phyloP scores from a whole-genome alignment of 177 flowering plant species.

The Vitis hybrid region DNA sequence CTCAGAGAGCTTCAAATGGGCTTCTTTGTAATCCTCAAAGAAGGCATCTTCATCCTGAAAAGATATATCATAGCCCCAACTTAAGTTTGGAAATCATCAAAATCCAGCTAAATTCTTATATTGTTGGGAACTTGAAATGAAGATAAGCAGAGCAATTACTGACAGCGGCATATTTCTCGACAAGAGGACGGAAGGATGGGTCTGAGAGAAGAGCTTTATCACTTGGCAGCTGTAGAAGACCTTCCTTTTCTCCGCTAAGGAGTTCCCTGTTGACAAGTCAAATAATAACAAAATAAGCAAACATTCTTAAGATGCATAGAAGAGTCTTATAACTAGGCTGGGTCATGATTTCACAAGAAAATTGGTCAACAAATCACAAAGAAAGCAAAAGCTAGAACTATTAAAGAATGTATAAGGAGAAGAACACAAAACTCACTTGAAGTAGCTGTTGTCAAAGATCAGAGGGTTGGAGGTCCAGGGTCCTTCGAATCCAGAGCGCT shows the following conservation, averaged over 20 bases:
- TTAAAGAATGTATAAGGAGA: not conserved
- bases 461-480: slow-evolving; percentile 53
- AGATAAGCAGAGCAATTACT: slow-evolving; percentile 1
- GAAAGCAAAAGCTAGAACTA: not conserved
- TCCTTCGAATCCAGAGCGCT: slow-evolving; percentile 57
- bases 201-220: slow-evolving; percentile 45
- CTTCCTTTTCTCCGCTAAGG: slow-evolving; percentile 46
- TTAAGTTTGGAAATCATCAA: no score
- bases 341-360: no score
- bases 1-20: slow-evolving; percentile 57
- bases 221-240: slow-evolving; percentile 42
- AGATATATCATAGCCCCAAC: no score
- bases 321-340: no score
- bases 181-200: slow-evolving; percentile 49
- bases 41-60: slow-evolving; percentile 58
- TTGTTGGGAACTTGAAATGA: not conserved
- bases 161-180: slow-evolving; percentile 54
- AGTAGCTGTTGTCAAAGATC: slow-evolving; percentile 52
- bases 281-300: not conserved
- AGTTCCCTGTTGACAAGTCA: slow-evolving; percentile 25
- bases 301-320: no score
- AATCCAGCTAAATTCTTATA: no score
- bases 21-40: slow-evolving; percentile 48
- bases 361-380: no score
- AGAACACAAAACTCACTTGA: slow-evolving; percentile 27